Conservation (phyloP, 352 stramenopile genomes). For the Pilasporangium apinafurcum region DNA sequence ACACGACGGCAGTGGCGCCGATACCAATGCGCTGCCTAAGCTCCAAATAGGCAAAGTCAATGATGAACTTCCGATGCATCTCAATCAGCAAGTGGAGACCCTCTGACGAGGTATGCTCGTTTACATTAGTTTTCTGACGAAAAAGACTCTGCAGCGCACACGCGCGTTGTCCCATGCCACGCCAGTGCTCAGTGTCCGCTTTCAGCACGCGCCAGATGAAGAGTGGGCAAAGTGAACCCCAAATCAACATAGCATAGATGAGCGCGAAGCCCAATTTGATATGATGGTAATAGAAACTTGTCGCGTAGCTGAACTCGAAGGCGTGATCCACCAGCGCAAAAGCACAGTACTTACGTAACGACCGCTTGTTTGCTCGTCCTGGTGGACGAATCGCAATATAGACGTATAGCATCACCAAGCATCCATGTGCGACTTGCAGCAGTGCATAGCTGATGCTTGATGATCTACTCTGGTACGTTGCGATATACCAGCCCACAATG, state of each 20-base stretch:
- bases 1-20: constrained; percentile 57
- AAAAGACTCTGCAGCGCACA: constrained; percentile 47
- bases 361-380: constrained; percentile 14
- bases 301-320: constrained; percentile 22
- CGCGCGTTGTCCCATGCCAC: constrained; percentile 48
- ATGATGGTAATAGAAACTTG: constrained; percentile 17
- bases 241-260: constrained; percentile 22
- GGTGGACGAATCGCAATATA: constrained; percentile 17
- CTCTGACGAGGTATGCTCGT: constrained; percentile 50
- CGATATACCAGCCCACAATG: constrained; percentile 5
- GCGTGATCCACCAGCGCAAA: constrained; percentile 30
- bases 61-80: constrained; percentile 61
- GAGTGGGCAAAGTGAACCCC: constrained; percentile 9
- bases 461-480: not conserved
- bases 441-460: constrained; percentile 1
- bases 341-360: constrained; percentile 25
- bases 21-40: constrained; percentile 37
- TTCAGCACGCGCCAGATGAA: constrained; percentile 61
- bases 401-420: constrained; percentile 14
- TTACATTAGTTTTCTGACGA: constrained; percentile 34
- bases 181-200: constrained; percentile 70
- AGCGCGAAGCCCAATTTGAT: constrained; percentile 16
- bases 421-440: constrained; percentile 4
- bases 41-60: constrained; percentile 54
- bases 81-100: constrained; percentile 65